Evolutionary conservation across 2,329 filamentous ascomycete species (phyloP), one percentile per base, ranked within the genome.

Genomic region (Coniochaeta hoffmannii): DNA sequence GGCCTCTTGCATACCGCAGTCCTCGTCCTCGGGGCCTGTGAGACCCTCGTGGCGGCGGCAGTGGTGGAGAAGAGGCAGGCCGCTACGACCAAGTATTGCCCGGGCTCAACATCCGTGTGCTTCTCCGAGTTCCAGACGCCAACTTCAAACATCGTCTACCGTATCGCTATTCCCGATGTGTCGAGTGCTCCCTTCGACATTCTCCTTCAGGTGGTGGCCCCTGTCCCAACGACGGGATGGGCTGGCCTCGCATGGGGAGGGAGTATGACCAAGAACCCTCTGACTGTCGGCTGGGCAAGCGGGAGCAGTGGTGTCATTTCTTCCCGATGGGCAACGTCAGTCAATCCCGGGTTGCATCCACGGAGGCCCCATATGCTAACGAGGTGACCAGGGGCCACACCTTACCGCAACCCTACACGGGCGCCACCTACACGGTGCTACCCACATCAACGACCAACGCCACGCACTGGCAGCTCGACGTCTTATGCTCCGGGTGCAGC

Each of bases 241-340:
- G 69, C 69, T 0, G 69, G 67, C 1, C 62, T 73, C 31, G 65
- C 69, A 1, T 73, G 70, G 69, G 70, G 69, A 10, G 71, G 71
- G 0, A 68, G 65, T 19, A 73, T 73, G 70, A 67, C 64, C 2
- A 67, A 68, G 54, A 69, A 71, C 32, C 71, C 70, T 9, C 61
- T 73, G n/a, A 69, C 69, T 1, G 55, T 73, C 12, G 67, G 63
- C 7, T 73, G 70, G 70, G 59, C 67, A 11, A 69, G 69, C 57
- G 68, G 65, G 10, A 63, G 65, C n/a, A 64, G 60, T 6, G 41
- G n/a, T 1, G 64, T 71, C 1, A 71, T 71, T 19, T 70, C 68
- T 3, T 72, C 71, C 10, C 64, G 71, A 28, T 71, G 68, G 62
- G 67, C 69, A 9, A 68, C 63, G 70, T 71, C 59, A 57, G 68